Evolutionary conservation across 2,329 filamentous ascomycete species (phyloP).

Genomic region (Fusarium haematococcum): DNA sequence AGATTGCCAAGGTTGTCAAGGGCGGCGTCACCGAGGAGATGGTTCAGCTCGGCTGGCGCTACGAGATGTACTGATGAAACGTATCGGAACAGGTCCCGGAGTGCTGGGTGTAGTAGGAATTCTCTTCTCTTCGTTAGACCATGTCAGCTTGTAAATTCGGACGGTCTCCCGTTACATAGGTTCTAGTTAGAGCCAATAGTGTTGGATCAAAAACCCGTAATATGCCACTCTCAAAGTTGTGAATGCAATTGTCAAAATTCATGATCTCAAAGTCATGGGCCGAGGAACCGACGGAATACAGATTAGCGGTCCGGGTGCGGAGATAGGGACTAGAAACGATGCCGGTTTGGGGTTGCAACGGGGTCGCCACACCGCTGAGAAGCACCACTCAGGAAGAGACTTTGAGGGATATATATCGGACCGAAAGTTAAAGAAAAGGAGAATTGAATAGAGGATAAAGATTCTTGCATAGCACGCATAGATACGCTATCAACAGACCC

Average conservation of each 20-base stretch:
- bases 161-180: not conserved
- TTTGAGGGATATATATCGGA: not conserved
- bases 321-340: not conserved
- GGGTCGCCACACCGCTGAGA: not conserved
- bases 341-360: not conserved
- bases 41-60: constrained; percentile 56
- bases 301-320: constrained; percentile 1
- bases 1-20: constrained; percentile 54
- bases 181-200: not conserved
- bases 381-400: not conserved
- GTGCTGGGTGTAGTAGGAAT: not conserved
- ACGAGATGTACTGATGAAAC: constrained; percentile 54
- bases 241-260: not conserved
- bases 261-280: not conserved
- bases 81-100: not conserved
- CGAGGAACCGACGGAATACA: not conserved
- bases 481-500: not conserved
- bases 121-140: not conserved
- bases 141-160: not conserved
- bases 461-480: not conserved
- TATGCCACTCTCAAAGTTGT: not conserved
- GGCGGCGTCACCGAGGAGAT: constrained; percentile 58
- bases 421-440: not conserved
- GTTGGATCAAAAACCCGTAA: not conserved
- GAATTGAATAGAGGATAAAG: not conserved